These are phyloP conservation scores for Fusarium pseudocircinatum DNA, from an alignment of 2,329 filamentous ascomycete genomes.

Conservation along the genomic window DNA sequence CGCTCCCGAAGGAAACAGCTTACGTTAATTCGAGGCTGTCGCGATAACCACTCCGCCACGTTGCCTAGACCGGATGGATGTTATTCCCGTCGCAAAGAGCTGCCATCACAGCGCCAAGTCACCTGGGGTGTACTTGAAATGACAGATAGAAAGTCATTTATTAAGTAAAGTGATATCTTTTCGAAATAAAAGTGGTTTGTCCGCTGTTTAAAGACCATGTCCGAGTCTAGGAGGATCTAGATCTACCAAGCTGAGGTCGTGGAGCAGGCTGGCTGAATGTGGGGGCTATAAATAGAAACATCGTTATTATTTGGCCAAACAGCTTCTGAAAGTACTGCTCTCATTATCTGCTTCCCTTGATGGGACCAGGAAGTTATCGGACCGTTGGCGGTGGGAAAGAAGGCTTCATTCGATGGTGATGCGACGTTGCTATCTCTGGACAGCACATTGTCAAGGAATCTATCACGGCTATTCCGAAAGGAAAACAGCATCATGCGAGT, in stretches of 20 bases:
- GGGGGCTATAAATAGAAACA: not conserved
- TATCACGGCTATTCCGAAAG: too few species aligned
- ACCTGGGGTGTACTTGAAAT: rapidly evolving
- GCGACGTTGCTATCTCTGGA: too few species aligned
- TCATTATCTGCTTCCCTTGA: not conserved
- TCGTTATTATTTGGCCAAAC: not conserved
- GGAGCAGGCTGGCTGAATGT: too few species aligned
- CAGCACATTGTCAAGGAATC: too few species aligned
- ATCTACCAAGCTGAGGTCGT: not conserved
- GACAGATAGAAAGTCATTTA: too few species aligned
- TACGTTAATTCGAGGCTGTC: not conserved
- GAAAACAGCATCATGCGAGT: too few species aligned
- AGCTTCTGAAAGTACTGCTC: not conserved
- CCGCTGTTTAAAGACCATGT: not conserved
- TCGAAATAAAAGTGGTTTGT: not conserved
- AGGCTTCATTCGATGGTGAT: not conserved
- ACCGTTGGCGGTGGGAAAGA: not conserved
- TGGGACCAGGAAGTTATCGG: not conserved
- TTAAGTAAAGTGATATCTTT: not conserved
- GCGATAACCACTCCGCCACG: conserved; percentile 19
- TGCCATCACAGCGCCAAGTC: not conserved
- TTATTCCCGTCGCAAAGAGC: not conserved
- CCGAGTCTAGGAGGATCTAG: not conserved
- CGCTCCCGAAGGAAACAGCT: conserved; percentile 14
- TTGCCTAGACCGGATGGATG: not conserved